These are phyloP conservation scores for Raffaelea arxii DNA, from an alignment of 2,329 filamentous ascomycete species.

Conservation along the genomic window DNA sequence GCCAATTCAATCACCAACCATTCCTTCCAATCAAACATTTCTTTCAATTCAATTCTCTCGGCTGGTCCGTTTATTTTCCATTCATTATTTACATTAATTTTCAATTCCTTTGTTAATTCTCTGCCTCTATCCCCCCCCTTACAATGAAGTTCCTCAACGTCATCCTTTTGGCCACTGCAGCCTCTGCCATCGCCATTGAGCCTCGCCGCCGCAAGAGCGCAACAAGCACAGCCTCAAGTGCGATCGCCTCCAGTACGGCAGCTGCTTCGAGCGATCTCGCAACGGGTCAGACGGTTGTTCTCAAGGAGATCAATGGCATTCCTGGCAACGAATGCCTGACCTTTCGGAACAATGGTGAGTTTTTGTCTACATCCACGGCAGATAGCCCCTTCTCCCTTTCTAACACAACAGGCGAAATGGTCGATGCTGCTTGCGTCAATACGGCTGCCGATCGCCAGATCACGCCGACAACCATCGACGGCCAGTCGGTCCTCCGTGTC, in stretches of 20 bases:
- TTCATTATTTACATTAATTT: background rate
- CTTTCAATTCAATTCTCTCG: background rate
- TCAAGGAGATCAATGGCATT: constrained; percentile 27
- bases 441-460: constrained; percentile 28
- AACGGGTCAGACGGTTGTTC: constrained; percentile 21
- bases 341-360: constrained; percentile 29
- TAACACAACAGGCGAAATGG: constrained; percentile 24
- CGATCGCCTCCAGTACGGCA: background rate
- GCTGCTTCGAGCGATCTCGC: constrained; percentile 2
- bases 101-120: background rate
- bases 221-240: background rate
- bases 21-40: background rate
- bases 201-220: constrained; percentile 3
- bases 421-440: constrained; percentile 21
- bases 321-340: constrained; percentile 27
- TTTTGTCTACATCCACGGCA: background rate
- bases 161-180: constrained; percentile 12
- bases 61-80: background rate
- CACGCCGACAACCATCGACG: constrained; percentile 23
- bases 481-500: constrained; percentile 23
- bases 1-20: background rate
- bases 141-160: constrained; percentile 16
- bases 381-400: background rate
- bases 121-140: background rate
- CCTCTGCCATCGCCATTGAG: constrained; percentile 13